These are phyloP conservation scores for Chaetomium tenue DNA, from an alignment of 495 filamentous ascomycete species.

Conservation along the genomic window DNA sequence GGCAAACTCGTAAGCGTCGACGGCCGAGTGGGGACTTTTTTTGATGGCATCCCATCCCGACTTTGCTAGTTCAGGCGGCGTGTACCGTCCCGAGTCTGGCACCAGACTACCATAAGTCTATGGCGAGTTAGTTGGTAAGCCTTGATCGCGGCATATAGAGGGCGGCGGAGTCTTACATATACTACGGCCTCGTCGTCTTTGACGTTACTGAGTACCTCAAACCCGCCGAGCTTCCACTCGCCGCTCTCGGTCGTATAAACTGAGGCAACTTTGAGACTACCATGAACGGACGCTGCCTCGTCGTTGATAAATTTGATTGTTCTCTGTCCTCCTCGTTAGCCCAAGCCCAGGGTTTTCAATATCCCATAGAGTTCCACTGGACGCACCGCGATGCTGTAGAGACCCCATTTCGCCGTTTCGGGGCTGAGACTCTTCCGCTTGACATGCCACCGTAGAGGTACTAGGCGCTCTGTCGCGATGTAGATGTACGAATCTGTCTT, in stretches of 20 bases:
- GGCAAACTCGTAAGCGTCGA: slow-evolving; percentile 85
- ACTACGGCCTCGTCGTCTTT: slow-evolving; percentile 93
- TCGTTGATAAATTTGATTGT: slow-evolving; percentile 95
- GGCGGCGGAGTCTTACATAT: slow-evolving; percentile 56
- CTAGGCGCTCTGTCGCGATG: slow-evolving; percentile 87
- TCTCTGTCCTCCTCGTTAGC: slow-evolving; percentile 53
- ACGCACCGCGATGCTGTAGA: slow-evolving; percentile 78
- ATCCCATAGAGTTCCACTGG: background rate
- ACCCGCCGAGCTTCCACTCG: slow-evolving; percentile 94
- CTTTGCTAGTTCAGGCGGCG: slow-evolving; percentile 81
- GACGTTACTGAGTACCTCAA: slow-evolving; percentile 89
- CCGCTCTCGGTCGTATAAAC: slow-evolving; percentile 92
- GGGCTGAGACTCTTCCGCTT: slow-evolving; percentile 77
- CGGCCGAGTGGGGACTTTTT: slow-evolving; percentile 72
- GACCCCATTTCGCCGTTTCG: slow-evolving; percentile 94
- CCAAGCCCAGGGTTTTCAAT: background rate
- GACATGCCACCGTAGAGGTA: slow-evolving; percentile 80
- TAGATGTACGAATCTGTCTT: slow-evolving; percentile 91
- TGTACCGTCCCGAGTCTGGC: slow-evolving; percentile 76
- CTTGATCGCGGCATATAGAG: background rate
- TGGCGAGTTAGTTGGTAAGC: slow-evolving; percentile 19
- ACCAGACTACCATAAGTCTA: slow-evolving; percentile 83
- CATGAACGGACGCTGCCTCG: slow-evolving; percentile 87
- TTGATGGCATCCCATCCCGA: slow-evolving; percentile 86
- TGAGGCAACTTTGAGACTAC: slow-evolving; percentile 76